phyloP scores from a whole-genome alignment of 2,329 filamentous ascomycete genomes.

The Aspergillus texensis region DNA sequence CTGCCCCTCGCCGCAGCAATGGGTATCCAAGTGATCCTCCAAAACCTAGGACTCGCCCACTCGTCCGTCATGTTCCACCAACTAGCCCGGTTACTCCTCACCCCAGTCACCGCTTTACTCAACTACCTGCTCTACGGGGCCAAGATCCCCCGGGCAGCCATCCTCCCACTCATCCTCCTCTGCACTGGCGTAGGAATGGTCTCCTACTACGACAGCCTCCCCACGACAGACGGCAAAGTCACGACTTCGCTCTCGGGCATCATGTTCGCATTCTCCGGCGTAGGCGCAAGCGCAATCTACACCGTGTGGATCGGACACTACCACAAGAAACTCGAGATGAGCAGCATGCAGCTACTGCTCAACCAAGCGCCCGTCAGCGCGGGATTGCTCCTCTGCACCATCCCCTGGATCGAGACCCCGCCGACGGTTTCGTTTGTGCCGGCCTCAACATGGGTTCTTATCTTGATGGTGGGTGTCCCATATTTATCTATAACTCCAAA shows the following conservation, averaged over 20 bases:
- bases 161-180: constrained; percentile 20
- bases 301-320: constrained; percentile 24
- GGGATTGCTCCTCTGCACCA: constrained; percentile 18
- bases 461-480: constrained; percentile 16
- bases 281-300: constrained; percentile 25
- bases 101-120: constrained; percentile 20
- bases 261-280: constrained; percentile 22
- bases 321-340: constrained; percentile 23
- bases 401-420: constrained; percentile 20
- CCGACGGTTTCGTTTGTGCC: constrained; percentile 18
- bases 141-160: constrained; percentile 18
- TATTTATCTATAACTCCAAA: neutral
- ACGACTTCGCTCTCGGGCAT: constrained; percentile 20
- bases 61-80: constrained; percentile 29
- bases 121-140: constrained; percentile 24
- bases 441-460: constrained; percentile 20
- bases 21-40: constrained; percentile 25
- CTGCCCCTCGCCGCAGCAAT: constrained; percentile 24
- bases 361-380: constrained; percentile 26
- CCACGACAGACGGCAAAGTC: constrained; percentile 13
- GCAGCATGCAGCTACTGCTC: constrained; percentile 26
- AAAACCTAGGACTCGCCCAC: constrained; percentile 24
- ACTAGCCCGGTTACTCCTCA: constrained; percentile 24
- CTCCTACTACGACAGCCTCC: constrained; percentile 24
- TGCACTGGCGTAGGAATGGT: constrained; percentile 24